Conservation (phyloP, 2,329 filamentous ascomycete genomes). For the Chrysoporthe puriensis region DNA sequence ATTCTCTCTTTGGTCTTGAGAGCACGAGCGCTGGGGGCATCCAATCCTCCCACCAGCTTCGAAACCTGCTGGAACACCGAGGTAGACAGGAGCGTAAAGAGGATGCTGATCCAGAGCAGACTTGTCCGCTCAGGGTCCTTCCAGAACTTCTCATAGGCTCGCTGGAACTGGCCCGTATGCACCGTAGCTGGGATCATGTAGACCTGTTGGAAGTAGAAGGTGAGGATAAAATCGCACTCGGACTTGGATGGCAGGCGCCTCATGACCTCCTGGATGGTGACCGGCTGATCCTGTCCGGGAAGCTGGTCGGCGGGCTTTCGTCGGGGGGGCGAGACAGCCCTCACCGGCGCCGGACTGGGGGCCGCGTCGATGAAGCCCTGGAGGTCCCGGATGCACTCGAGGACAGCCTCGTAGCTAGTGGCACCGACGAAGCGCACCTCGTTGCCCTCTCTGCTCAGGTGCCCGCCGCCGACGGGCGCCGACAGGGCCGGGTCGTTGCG, state of each 20-base stretch:
- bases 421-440: constrained; percentile 40
- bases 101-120: constrained; percentile 54
- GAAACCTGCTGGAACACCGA: constrained; percentile 43
- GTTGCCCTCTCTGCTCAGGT: constrained; percentile 24
- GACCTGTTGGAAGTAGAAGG: constrained; percentile 44
- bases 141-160: constrained; percentile 55
- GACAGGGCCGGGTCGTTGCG: neutral
- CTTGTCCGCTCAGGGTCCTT: constrained; percentile 42
- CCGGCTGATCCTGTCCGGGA: constrained; percentile 35
- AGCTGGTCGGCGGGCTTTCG: constrained; percentile 34
- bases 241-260: constrained; percentile 41
- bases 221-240: constrained; percentile 43
- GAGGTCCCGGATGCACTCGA: constrained; percentile 48
- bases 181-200: constrained; percentile 45
- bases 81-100: constrained; percentile 51
- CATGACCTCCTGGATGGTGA: constrained; percentile 40
- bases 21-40: constrained; percentile 32
- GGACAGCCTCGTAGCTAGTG: constrained; percentile 47
- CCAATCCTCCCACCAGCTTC: constrained; percentile 36
- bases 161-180: constrained; percentile 50
- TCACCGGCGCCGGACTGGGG: neutral
- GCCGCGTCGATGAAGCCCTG: constrained; percentile 39
- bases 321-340: constrained; percentile 17
- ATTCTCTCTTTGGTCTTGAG: constrained; percentile 31
- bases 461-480: constrained; percentile 20